Conservation (phyloP, 352 stramenopile species). For the Lagenidium sp. region DNA sequence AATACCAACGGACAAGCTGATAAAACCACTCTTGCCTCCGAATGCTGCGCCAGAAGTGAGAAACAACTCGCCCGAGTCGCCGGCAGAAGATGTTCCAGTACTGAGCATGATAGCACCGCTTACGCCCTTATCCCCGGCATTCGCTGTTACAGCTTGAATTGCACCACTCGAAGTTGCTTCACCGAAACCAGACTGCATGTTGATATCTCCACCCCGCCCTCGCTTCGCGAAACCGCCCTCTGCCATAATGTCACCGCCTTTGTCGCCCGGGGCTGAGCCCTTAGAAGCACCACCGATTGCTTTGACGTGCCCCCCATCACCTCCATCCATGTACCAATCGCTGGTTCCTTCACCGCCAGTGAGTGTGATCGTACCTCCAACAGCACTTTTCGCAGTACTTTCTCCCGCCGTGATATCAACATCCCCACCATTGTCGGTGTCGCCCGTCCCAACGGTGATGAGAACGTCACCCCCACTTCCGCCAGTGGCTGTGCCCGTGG, state of each 20-base stretch:
- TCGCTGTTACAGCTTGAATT: conserved; percentile 36
- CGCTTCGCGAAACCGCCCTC: conserved; percentile 57
- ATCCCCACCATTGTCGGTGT: conserved; percentile 49
- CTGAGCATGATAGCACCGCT: conserved; percentile 35
- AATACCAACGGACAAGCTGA: conserved; percentile 41
- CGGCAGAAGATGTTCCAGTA: conserved; percentile 52
- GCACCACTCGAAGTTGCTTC: conserved; percentile 41
- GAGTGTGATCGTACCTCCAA: conserved; percentile 40
- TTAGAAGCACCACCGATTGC: conserved; percentile 76
- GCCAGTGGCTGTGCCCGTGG: conserved; percentile 39
- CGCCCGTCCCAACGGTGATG: conserved; percentile 37
- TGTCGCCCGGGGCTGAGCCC: conserved; percentile 43
- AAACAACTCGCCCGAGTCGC: conserved; percentile 51
- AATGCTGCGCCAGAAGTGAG: conserved; percentile 43
- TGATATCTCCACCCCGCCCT: conserved; percentile 48
- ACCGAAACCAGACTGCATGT: conserved; percentile 36
- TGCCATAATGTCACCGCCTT: conserved; percentile 65
- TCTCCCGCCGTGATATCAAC: conserved; percentile 60
- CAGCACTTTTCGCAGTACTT: conserved; percentile 23
- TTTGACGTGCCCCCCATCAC: conserved; percentile 80
- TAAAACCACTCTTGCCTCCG: conserved; percentile 46
- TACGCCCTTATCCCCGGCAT: conserved; percentile 44
- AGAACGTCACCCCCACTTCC: conserved; percentile 53
- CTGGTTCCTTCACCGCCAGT: conserved; percentile 54
- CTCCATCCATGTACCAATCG: conserved; percentile 61